phyloP scores from a whole-genome alignment of 2,329 filamentous ascomycete species.

The Paracoccidioides lutzii region DNA sequence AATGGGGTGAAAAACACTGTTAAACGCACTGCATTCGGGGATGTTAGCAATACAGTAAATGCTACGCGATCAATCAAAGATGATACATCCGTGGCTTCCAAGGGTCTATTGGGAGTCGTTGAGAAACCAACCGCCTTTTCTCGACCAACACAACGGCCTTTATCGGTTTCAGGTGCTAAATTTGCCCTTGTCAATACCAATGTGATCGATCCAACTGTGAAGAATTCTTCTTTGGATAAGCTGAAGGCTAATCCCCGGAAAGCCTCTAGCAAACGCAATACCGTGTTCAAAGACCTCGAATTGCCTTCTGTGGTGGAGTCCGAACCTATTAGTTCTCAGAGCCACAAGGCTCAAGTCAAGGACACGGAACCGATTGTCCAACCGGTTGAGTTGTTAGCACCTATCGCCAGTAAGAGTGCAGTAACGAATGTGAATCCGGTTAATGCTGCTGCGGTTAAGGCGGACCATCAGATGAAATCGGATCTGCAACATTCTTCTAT shows the following conservation, averaged over 20 bases:
- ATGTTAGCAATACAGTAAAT: slow-evolving; percentile 58
- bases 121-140: slow-evolving; percentile 34
- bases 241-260: slow-evolving; percentile 31
- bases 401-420: not conserved
- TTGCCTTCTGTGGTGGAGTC: slow-evolving; percentile 24
- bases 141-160: slow-evolving; percentile 51
- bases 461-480: slow-evolving; percentile 7
- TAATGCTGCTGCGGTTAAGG: slow-evolving; percentile 1
- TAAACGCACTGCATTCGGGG: slow-evolving; percentile 69
- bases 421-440: not conserved
- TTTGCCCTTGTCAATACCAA: slow-evolving; percentile 24
- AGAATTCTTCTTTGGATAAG: slow-evolving; percentile 17
- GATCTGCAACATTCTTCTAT: slow-evolving; percentile 1
- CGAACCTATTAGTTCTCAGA: slow-evolving; percentile 21
- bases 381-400: not conserved
- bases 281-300: slow-evolving; percentile 41
- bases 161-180: slow-evolving; percentile 30
- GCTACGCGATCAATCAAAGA: slow-evolving; percentile 37
- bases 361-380: not conserved
- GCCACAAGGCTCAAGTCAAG: slow-evolving; percentile 7
- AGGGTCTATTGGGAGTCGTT: slow-evolving; percentile 26
- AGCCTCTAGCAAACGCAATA: slow-evolving; percentile 40
- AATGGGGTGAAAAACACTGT: slow-evolving; percentile 49
- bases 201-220: slow-evolving; percentile 18
- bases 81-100: slow-evolving; percentile 40